Base-by-base conservation (phyloP, 2,329 filamentous ascomycete species). In the Colletotrichum costaricense region DNA sequence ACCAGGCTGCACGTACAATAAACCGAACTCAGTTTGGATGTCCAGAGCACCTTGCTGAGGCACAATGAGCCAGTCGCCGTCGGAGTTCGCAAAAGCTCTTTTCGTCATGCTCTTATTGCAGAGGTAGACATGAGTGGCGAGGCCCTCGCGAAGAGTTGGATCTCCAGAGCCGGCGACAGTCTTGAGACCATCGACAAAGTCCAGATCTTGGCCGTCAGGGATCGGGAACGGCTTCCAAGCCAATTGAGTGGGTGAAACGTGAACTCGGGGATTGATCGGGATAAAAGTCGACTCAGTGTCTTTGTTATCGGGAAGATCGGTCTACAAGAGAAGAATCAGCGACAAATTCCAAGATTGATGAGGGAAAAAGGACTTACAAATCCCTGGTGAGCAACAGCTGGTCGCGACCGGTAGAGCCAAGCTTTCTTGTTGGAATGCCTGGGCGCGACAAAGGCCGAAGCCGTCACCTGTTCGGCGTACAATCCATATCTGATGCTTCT, bases 1-100 rank as follows among this genome's bases (percentile, higher is more conserved):
- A n/a, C 91, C 91, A 0, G 91, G 92, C 4, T 91, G 89, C 5
- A 93, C 90, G 63, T 91, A 86, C 0, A 93, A 79, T 30, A 86
- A 86, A 5, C 92, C 92, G 19, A 93, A 86, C 78, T 93, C 92
- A 2, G 92, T 93, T 78, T 92, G 91, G 58, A 93, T 91, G 75
- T 93, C 89, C 2, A 94, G 84, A 0, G 88, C 84, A 14, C 92
- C 92, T 75, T 91, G 87, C 73, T 93, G 92, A 0, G 88, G 90
- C 3, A 93, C 86, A 59, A 93, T 91, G 65, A 93, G 82, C 73
- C 92, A 88, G 78, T 93, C 92, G 19, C 92, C 92, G 73, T 94
- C 92, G 2, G 90, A 89, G 76, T 88, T 88, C 76, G 83, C 86
- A 69, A 88, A 88, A 0, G 88, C 87, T 12, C 82, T 78, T 3